Evolutionary conservation across 176 grass and related monocot species (phyloP), one percentile per base, ranked within the genome.

Genomic region (maize (Zea mays)): DNA sequence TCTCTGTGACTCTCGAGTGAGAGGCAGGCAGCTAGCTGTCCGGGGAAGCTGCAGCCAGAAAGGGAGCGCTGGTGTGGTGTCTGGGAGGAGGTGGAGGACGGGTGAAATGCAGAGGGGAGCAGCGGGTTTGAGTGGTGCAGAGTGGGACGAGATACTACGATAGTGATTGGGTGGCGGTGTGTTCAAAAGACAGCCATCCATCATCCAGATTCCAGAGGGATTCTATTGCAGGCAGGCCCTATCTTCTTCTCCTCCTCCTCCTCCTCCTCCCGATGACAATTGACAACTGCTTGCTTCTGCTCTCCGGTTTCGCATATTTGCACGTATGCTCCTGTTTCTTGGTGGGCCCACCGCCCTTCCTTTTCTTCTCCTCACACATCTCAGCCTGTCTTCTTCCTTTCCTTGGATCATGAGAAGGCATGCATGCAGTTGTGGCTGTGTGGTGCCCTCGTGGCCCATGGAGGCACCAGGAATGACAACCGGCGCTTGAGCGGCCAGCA

Each of bases 151-250:
- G 19, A 27, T 27, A 27, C 27, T 27, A 27, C 27, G 27, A 27
- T 27, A 57, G 61, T 56, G 90, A 88, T 88, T 75, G 47, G 79
- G 82, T 88, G 65, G 67, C 72, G 81, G 73, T 66, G 85, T 90
- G 90, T 90, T 52, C 16, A 51, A 76, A 84, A 67, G 50, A 69
- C 34, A 85, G 75, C 87, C 93, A 89, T 78, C 81, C 76, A 85
- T 89, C 72, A 41, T 54, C 27, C 36, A 4, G 15, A 41, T 0
- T 40, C 69, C 11, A 14, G 50, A 47, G 10, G 19, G 50, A 27
- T 27, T 27, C 27, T 27, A 27, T 27, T 27, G 27, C 27, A 27
- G 27, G 27, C 27, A 27, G 27, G 27, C 27, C 27, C 27, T 27
- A 27, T 27, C 27, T 27, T 27, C 27, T 27, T 27, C 27, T 27